Percentiles rank a stretch among this genome's conserved stretches.
These are phyloP conservation scores for Neocallimastix lanati DNA, from an alignment of 192 early-diverging fungal species.

Conservation along the genomic window DNA sequence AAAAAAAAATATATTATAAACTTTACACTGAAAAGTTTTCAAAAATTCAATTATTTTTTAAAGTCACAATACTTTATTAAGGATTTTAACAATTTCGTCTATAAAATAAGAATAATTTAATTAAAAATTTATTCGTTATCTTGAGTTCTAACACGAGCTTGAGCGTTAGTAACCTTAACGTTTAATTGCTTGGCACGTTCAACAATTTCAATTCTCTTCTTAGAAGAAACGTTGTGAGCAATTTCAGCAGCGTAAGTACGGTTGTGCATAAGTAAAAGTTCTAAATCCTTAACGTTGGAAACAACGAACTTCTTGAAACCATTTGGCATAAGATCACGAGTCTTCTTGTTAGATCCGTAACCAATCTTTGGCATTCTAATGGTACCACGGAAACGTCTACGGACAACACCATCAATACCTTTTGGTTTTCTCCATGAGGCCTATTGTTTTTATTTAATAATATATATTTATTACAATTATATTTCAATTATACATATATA, in stretches of 20 bases:
- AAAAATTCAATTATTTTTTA: not conserved
- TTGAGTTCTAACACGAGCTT: constrained; percentile 13
- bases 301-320: constrained; percentile 99
- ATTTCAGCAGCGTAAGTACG: constrained; percentile 97
- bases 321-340: constrained; percentile 89
- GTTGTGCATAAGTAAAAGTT: constrained; percentile 99
- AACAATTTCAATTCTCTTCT: constrained; percentile 81
- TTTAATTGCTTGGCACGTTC: constrained; percentile 89
- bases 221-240: constrained; percentile 87
- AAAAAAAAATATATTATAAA: not conserved
- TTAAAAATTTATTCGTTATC: constrained; percentile 1
- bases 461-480: not conserved
- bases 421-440: constrained; percentile 97
- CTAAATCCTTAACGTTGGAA: constrained; percentile 78
- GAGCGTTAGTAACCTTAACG: constrained; percentile 90
- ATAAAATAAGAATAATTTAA: not conserved
- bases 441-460: constrained; percentile 19
- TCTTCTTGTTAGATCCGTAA: constrained; percentile 92
- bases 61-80: not conserved
- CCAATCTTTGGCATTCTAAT: constrained; percentile 99
- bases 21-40: not conserved
- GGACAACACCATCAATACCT: constrained; percentile 98
- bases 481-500: no score
- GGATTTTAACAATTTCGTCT: not conserved
- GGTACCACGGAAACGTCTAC: constrained; percentile 94